phyloP scores from a whole-genome alignment of 768 basidiomycete species.

The Trametopsis cervina region DNA sequence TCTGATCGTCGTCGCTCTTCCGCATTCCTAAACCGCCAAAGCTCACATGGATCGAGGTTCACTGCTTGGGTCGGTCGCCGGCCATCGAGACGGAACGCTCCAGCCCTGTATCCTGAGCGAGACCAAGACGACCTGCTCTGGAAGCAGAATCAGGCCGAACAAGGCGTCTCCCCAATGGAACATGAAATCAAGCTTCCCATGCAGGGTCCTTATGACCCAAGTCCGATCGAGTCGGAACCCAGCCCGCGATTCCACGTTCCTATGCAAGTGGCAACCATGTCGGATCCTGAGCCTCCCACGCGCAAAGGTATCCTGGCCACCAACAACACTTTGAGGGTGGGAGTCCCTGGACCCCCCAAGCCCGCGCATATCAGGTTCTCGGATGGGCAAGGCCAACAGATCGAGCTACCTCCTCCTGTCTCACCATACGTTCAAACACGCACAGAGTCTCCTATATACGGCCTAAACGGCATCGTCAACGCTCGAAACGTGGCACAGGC shows the following conservation, averaged over 20 bases:
- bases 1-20: neutral
- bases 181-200: neutral
- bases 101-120: conserved; percentile 22
- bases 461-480: conserved; percentile 31
- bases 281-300: neutral
- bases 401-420: neutral
- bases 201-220: neutral
- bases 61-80: conserved; percentile 36
- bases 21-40: neutral
- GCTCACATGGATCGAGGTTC: neutral
- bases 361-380: neutral
- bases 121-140: conserved; percentile 17
- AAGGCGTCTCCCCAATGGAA: conserved; percentile 16
- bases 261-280: neutral
- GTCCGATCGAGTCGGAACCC: neutral
- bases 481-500: conserved; percentile 1
- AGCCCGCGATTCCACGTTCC: neutral
- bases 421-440: conserved; percentile 1
- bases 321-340: neutral
- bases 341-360: neutral
- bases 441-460: conserved; percentile 39
- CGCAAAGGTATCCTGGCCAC: neutral
- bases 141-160: conserved; percentile 27
- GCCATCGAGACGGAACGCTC: conserved; percentile 16
- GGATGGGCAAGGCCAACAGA: neutral